phyloP scores from a whole-genome alignment of 805 yeast genomes.

The Cyberlindnera suaveolens region DNA sequence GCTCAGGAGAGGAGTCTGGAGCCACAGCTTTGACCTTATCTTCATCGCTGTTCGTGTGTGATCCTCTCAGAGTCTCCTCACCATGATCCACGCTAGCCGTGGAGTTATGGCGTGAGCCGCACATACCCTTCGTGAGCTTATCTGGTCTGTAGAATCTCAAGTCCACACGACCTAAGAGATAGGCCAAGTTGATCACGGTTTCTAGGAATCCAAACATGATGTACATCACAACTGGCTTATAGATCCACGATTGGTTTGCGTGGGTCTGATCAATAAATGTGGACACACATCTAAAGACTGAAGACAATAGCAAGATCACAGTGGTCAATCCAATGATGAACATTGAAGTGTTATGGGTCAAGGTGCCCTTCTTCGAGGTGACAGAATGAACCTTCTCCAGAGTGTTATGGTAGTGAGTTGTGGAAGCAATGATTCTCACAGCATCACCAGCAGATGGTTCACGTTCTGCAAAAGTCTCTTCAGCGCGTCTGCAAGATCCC shows the following conservation, averaged over 20 bases:
- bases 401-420: constrained; percentile 33
- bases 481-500: constrained; percentile 45
- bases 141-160: constrained; percentile 79
- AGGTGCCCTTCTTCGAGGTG: constrained; percentile 27
- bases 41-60: neutral
- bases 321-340: constrained; percentile 38
- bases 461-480: constrained; percentile 37
- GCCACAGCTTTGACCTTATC: neutral
- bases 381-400: constrained; percentile 23
- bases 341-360: constrained; percentile 48
- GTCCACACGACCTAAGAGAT: constrained; percentile 62
- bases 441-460: constrained; percentile 27
- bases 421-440: constrained; percentile 46
- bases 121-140: constrained; percentile 28
- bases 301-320: constrained; percentile 41
- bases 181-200: constrained; percentile 46
- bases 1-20: no score
- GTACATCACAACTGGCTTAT: constrained; percentile 55
- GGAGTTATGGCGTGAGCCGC: constrained; percentile 6
- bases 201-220: constrained; percentile 66
- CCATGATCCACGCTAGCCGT: constrained; percentile 6
- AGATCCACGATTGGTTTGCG: constrained; percentile 36
- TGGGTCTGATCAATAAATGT: constrained; percentile 29
- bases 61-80: neutral
- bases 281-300: constrained; percentile 44